Evolutionary conservation across 345 rosid species (phyloP), one percentile per base, ranked within the genome.

Genomic region (Ceriops tagal): DNA sequence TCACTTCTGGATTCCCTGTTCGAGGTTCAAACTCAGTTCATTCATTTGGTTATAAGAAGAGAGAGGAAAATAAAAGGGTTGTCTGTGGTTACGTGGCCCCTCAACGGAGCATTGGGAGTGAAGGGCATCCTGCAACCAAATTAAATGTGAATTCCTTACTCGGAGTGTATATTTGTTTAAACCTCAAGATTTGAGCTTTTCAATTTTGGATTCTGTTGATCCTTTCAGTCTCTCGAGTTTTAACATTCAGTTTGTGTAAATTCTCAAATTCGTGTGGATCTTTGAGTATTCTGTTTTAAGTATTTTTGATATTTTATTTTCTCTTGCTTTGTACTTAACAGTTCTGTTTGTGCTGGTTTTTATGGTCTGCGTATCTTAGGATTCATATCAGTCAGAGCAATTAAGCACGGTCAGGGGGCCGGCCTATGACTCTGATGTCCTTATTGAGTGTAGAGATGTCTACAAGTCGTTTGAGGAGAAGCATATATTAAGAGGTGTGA

Each of bases 381-480:
- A 71, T 75, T 79, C 83, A 20, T 80, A 85, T 15, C 81, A 82
- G 75, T 71, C 79, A 31, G 86, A 82, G 79, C 74, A 72, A 39
- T 67, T 80, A 28, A 61, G 78, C 63, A 66, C 69, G 43, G 72
- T 61, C 20, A 61, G 56, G 69, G 84, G 77, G 62, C 74, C 75
- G 21, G 82, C 77, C 71, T 76, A 77, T 73, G 91, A 89, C 65
- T 75, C 89, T 53, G 89, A 91, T 75, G 88, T 88, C 72, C 96
- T 95, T 55, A 86, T 95, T 5, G 99, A 95, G 77, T 95, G 97
- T 80, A 77, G 82, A 77, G 80, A 92, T 66, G 97, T 95, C 30
- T 85, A 87, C 89, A 91, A 92, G 83, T 89, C 99, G 9, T 95
- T 95, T 58, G 97, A 96, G 30, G 96, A 95, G 70, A 95, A 92